phyloP scores from a whole-genome alignment of 345 rosid species.

The Combretum micranthum region DNA sequence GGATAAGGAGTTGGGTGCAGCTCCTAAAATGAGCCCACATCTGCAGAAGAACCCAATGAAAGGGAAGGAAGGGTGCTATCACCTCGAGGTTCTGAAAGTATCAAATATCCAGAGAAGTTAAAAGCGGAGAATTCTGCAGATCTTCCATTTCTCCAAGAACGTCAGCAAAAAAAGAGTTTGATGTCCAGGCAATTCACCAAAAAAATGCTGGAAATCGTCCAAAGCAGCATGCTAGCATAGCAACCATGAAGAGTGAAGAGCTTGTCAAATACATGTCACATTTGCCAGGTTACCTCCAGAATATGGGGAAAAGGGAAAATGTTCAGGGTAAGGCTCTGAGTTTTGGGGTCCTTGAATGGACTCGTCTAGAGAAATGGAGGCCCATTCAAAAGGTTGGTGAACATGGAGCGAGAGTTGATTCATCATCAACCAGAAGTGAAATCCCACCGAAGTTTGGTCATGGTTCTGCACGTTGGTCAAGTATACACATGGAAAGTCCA shows the following conservation, averaged over 20 bases:
- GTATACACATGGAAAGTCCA: constrained; percentile 20
- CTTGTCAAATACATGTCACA: constrained; percentile 72
- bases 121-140: constrained; percentile 16
- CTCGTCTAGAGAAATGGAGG: constrained; percentile 61
- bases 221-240: constrained; percentile 20
- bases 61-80: constrained; percentile 27
- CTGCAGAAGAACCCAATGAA: constrained; percentile 22
- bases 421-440: constrained; percentile 15
- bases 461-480: constrained; percentile 21
- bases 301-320: constrained; percentile 35
- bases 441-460: constrained; percentile 16
- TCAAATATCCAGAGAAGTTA: constrained; percentile 27
- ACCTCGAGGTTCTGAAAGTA: constrained; percentile 15
- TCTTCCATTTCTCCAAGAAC: constrained; percentile 9
- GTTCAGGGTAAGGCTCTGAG: constrained; percentile 56
- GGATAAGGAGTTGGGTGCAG: constrained; percentile 28
- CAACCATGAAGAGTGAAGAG: constrained; percentile 44
- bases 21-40: constrained; percentile 28
- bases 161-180: constrained; percentile 11
- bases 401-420: constrained; percentile 19
- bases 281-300: constrained; percentile 70
- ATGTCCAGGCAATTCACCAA: constrained; percentile 15
- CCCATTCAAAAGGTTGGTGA: constrained; percentile 17
- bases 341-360: constrained; percentile 92
- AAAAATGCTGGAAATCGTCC: constrained; percentile 23